Evolutionary conservation across 2,329 filamentous ascomycete genomes (phyloP), one percentile per base, ranked within the genome.

Genomic region (Scorias spongiosa): DNA sequence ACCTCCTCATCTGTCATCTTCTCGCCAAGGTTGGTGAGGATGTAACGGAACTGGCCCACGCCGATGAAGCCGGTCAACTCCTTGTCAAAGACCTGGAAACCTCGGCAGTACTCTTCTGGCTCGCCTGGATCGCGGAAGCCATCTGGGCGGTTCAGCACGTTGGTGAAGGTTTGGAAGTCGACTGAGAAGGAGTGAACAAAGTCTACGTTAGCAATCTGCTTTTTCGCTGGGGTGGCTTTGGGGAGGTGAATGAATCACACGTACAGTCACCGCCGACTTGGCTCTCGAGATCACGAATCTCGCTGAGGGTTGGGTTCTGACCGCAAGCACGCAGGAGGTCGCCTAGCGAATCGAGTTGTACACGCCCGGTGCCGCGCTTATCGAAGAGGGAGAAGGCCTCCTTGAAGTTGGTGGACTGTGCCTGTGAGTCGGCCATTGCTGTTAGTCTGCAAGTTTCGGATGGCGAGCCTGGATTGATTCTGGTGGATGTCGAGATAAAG

Each of bases 1-100:
- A 98, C 91, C 73, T 98, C 91, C 51, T 96, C 91, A 58, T 98
- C 89, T 49, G 83, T 85, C 87, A 98, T 95, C 75, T 96, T 96
- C 80, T 98, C 91, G 58, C 91, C 91, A 57, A 98, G 69, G 64
- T 96, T 96, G 45, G 91, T 98, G 59, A 98, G 69, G 63, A 98
- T 77, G 70, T 98, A 98, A 68, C 93, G 84, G 65, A 98, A 76
- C 70, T 98, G 91, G 46, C 91, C 91, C 51, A 96, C 89, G 45
- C 89, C 91, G 63, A 98, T 96, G 66, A 88, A 95, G 42, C 91
- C 91, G 48, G 87, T 94, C 78, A 94, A 83, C 64, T 98, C 91
- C 70, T 98, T 98, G 69, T 98, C 91, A 58, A 98, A 98, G 43
- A 98, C 91, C 67, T 98, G 91, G 73, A 98, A 98, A 44, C 91